Evolutionary conservation across 192 early-diverging fungal species (phyloP), one percentile per base, ranked within the genome.

Genomic region (Coemansia sp.): DNA sequence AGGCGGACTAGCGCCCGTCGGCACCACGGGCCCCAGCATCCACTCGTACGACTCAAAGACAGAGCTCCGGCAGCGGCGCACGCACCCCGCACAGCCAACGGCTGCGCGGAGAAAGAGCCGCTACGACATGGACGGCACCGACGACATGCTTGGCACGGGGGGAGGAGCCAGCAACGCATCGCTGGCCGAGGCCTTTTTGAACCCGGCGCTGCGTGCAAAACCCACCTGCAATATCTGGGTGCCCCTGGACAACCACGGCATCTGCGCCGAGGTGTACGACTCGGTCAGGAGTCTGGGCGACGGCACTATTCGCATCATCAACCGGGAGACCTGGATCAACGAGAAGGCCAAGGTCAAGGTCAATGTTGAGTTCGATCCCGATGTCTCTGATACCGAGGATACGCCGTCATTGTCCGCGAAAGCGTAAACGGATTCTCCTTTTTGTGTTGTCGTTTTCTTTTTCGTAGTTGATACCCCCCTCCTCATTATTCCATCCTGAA

Each of bases 301-400:
- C 0, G 68, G 62, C 40, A 70, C 79, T 11, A 73, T 81, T 19
- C 47, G 43, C 5, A 65, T 81, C 12, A 36, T 76, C 57, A 76
- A 40, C 21, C 51, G 54, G 0, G 61, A 54, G 9, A 76, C 71
- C 0, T 64, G 49, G 65, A 81, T 81, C 42, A 65, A 69, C 41
- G 73, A 67, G 36, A 81, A 81, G 67, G 55, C 73, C 48, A 68
- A 76, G 22, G 78, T 81, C 42, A 61, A 47, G 19, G 78, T 70
- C 9, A 52, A 81, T 63, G 70, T 76, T 7, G 73, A 81, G n/a
- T 81, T 81, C 73, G 66, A 73, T 11, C 69, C 72, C 2, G 78
- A 81, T 13, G 42, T 36, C 37, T 59, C 55, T 1, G 66, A 54
- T 8, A 8, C 8, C 15, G 51, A 54, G 19, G 51, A 26, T 8